Base-by-base conservation (phyloP, 2,329 filamentous ascomycete genomes). In the Cercospora zeae-maydis region DNA sequence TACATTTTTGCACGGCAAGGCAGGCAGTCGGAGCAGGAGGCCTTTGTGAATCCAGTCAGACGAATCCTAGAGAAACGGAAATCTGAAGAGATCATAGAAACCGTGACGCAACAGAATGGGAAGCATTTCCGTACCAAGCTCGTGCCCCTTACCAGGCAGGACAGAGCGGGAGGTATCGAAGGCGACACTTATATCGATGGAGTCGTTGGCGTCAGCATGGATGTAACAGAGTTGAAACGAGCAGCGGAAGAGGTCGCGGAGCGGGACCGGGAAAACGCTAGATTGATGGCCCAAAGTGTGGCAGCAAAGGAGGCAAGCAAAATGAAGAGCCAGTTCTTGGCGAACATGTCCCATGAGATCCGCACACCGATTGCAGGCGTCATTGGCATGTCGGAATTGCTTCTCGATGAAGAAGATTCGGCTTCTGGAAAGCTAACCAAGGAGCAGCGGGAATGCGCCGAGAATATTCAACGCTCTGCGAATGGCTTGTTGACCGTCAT, bases 401-500 rank as follows among this genome's bases (percentile, higher is more conserved):
- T 93, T 7, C 79, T 88, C 31, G 88, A 91, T 65, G 89, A 87
- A 72, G 57, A 59, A 33, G 57, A 59, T 21, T 42, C 57, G 8
- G 77, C 84, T 14, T 68, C 68, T 14, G 68, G 66, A 9, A 66
- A 71, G 19, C 76, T 93, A 24, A 82, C 86, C 58, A 80, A 83
- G n/a, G 89, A 92, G 68, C 88, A 92, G 70, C 82, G 83, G 62
- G 89, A 92, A 61, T 90, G 86, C 65, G 87, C 89, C 2, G 88
- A 91, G 67, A 92, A 91, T 65, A 91, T 93, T 6, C 87, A 91
- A 70, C 83, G 88, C 57, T 93, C 89, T 5, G 90, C 89, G 0
- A 92, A 93, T 66, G 91, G 90, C 1, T 78, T 96, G 2, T 80
- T 96, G 19, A 93, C 91, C 0, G 89, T 96, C 42, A 96, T 96